phyloP scores from a whole-genome alignment of 805 yeast genomes.

The Schwanniomyces pseudopolymorphus region DNA sequence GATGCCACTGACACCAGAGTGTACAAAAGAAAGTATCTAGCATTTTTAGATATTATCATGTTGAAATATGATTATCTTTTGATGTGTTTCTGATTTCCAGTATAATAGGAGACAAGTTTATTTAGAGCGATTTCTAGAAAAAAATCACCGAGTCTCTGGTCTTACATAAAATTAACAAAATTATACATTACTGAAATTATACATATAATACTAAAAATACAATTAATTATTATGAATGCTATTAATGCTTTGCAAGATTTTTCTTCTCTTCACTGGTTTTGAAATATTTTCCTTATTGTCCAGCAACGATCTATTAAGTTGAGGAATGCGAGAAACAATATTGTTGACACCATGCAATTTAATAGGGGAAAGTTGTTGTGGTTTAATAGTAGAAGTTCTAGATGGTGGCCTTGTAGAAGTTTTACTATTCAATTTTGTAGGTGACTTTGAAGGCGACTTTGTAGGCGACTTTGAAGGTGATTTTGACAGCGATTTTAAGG shows the following conservation, averaged over 20 bases:
- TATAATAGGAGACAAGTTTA: conserved; percentile 1
- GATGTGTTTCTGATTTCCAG: neutral
- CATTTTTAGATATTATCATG: conserved; percentile 11
- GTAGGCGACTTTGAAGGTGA: conserved; percentile 6
- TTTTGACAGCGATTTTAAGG: conserved; percentile 5
- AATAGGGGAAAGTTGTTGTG: neutral
- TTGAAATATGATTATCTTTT: neutral
- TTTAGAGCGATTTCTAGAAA: neutral
- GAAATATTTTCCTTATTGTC: conserved; percentile 4
- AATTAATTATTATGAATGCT: conserved; percentile 3
- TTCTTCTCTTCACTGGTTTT: conserved; percentile 9
- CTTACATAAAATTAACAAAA: neutral
- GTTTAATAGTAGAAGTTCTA: neutral
- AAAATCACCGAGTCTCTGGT: neutral
- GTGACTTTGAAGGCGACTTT: conserved; percentile 8
- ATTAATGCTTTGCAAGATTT: conserved; percentile 6
- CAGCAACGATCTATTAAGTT: conserved; percentile 2
- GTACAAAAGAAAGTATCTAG: conserved; percentile 17
- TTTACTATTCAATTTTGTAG: neutral
- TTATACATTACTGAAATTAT: neutral
- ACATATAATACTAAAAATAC: conserved; percentile 1
- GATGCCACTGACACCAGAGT: conserved; percentile 17
- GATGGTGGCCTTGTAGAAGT: neutral
- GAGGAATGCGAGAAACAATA: conserved; percentile 6
- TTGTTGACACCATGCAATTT: neutral